Conservation (phyloP, 1,139 yeast genomes). For the Kurtzmaniella quercitrusa region DNA sequence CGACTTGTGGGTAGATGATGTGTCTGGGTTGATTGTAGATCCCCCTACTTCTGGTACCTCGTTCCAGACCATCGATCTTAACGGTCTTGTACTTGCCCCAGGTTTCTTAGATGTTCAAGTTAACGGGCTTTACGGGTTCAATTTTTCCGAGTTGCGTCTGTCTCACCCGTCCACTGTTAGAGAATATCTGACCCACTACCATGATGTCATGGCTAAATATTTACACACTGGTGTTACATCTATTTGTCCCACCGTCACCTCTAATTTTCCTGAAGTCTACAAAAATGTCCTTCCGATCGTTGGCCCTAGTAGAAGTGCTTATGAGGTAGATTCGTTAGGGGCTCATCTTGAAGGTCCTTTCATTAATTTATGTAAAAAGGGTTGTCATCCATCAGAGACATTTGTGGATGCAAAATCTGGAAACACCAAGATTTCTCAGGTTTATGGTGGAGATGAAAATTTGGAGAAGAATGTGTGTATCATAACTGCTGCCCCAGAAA, state of each 20-base stretch:
- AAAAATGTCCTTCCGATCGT: constrained; percentile 47
- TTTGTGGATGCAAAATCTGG: constrained; percentile 45
- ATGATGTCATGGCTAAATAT: constrained; percentile 46
- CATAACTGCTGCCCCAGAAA: constrained; percentile 62
- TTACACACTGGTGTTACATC: constrained; percentile 56
- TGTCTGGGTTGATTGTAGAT: constrained; percentile 39
- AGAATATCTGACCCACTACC: constrained; percentile 29
- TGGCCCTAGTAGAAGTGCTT: constrained; percentile 28
- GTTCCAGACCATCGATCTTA: constrained; percentile 35
- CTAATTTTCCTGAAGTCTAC: constrained; percentile 52
- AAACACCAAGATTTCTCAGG: constrained; percentile 29
- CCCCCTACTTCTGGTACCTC: constrained; percentile 9
- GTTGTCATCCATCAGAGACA: constrained; percentile 61
- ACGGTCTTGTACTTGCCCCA: constrained; percentile 50
- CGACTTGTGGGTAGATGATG: constrained; percentile 46
- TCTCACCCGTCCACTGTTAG: constrained; percentile 33
- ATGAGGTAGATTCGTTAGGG: constrained; percentile 52
- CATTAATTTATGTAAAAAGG: constrained; percentile 51
- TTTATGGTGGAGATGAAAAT: constrained; percentile 44
- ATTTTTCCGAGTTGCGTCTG: constrained; percentile 41
- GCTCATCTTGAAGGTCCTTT: constrained; percentile 69
- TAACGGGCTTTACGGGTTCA: constrained; percentile 59
- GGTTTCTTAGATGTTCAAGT: constrained; percentile 62
- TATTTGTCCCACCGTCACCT: constrained; percentile 58
- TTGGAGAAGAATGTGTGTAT: constrained; percentile 43